Conservation (phyloP, 2,329 filamentous ascomycete species). For the Daldinia eschscholtzii region DNA sequence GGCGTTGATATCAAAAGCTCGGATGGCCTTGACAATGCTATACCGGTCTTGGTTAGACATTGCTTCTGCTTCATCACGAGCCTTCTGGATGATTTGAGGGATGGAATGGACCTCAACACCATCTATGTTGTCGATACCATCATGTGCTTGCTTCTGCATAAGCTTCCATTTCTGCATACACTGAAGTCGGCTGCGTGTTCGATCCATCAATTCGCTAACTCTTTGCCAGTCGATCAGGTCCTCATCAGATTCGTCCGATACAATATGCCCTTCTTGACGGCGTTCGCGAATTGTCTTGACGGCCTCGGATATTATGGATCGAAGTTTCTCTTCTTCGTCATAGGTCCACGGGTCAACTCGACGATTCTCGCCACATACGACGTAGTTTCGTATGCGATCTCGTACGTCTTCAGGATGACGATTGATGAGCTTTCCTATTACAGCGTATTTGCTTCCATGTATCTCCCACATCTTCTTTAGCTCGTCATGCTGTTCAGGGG, state of each 20-base stretch:
- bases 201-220: constrained; percentile 72
- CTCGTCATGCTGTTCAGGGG: constrained; percentile 67
- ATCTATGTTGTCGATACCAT: constrained; percentile 44
- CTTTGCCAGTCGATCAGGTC: constrained; percentile 74
- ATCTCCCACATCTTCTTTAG: constrained; percentile 61
- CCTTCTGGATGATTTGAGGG: constrained; percentile 48
- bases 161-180: constrained; percentile 76
- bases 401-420: constrained; percentile 75
- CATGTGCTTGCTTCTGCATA: constrained; percentile 50
- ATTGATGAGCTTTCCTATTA: constrained; percentile 72
- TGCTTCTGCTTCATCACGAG: constrained; percentile 46
- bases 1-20: constrained; percentile 39
- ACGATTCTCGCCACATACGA: constrained; percentile 68
- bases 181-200: constrained; percentile 73
- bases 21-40: constrained; percentile 47
- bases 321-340: constrained; percentile 69
- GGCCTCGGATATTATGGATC: constrained; percentile 65
- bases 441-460: constrained; percentile 70
- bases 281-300: constrained; percentile 62
- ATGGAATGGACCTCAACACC: constrained; percentile 41
- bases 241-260: constrained; percentile 57
- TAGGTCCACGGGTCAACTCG: constrained; percentile 70
- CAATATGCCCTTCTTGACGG: constrained; percentile 50
- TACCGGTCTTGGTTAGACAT: constrained; percentile 49
- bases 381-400: constrained; percentile 77